phyloP scores from a whole-genome alignment of 495 filamentous ascomycete species.

The Penicillium dipodomyicola region DNA sequence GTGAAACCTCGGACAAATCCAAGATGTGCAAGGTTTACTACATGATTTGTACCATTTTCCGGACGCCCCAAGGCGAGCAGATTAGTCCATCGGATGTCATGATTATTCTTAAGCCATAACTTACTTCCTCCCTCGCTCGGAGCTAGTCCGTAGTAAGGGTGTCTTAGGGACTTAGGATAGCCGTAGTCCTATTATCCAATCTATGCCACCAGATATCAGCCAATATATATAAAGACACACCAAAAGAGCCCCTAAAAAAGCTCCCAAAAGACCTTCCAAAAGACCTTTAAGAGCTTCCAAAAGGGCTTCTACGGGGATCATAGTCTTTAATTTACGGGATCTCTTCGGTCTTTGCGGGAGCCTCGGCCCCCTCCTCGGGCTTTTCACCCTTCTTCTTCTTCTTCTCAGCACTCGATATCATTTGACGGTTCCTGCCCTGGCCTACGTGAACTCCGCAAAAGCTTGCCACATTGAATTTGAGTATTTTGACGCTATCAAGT shows the following conservation, averaged over 20 bases:
- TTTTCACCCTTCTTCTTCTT: not conserved
- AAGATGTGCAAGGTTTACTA: too few relatives aligned
- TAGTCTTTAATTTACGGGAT: not conserved
- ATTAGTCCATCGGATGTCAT: too few relatives aligned
- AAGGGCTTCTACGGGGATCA: not conserved
- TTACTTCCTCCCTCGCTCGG: too few relatives aligned
- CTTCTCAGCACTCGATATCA: not conserved
- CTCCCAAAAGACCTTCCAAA: too few relatives aligned
- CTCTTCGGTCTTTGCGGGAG: not conserved
- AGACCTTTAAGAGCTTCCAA: not conserved
- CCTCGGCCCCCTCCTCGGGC: not conserved
- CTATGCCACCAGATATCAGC: not conserved
- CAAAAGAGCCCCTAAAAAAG: too few relatives aligned
- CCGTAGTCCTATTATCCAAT: not conserved
- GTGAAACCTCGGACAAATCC: too few relatives aligned
- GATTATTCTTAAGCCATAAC: too few relatives aligned
- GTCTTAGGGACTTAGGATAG: too few relatives aligned
- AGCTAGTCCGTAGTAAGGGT: too few relatives aligned
- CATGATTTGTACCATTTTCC: too few relatives aligned
- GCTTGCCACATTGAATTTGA: slow-evolving; percentile 2
- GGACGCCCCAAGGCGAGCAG: too few relatives aligned
- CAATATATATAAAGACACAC: not conserved
- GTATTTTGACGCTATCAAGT: too few relatives aligned
- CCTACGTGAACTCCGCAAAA: not conserved
- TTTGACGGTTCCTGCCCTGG: slow-evolving; percentile 21